A percentile compares a stretch with the other conserved stretches of the same genome.
phyloP scores from a whole-genome alignment of 345 rosid genomes.

The Adansonia digitata region DNA sequence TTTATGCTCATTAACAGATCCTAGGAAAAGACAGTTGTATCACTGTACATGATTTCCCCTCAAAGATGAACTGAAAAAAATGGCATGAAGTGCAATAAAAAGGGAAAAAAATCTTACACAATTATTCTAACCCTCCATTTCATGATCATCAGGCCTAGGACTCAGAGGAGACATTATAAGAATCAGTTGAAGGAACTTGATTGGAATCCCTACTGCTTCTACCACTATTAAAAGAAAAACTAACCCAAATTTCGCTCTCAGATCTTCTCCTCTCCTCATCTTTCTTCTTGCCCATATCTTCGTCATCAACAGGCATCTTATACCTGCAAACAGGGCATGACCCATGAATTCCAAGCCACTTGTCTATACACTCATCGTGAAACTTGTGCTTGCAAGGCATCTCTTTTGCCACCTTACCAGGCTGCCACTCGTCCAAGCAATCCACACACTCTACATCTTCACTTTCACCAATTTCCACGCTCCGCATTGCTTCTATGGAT shows the following conservation, averaged over 20 bases:
- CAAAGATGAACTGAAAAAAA: neutral
- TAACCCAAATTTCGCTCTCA: too few relatives aligned
- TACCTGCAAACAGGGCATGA: constrained; percentile 82
- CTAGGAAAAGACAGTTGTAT: neutral
- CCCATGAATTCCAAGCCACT: constrained; percentile 74
- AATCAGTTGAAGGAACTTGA: too few relatives aligned
- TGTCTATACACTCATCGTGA: constrained; percentile 60
- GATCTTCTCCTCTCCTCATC: constrained; percentile 33
- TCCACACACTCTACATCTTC: constrained; percentile 46
- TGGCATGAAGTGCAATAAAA: neutral
- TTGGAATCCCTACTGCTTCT: constrained; percentile 25
- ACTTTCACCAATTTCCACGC: constrained; percentile 34
- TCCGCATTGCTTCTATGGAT: constrained; percentile 58
- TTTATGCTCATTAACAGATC: neutral
- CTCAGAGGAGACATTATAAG: too few relatives aligned
- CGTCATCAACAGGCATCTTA: constrained; percentile 67
- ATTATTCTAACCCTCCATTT: constrained; percentile 12
- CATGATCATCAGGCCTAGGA: constrained; percentile 24
- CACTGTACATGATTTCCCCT: constrained; percentile 4
- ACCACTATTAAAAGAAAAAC: constrained; percentile 34
- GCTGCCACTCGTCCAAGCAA: constrained; percentile 58
- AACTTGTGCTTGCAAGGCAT: constrained; percentile 84
- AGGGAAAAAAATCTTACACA: neutral
- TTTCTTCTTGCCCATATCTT: constrained; percentile 23
- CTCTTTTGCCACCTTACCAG: constrained; percentile 45